A percentile compares a stretch with the other conserved stretches of the same genome.
These are phyloP conservation scores for Pyrenophora graminea DNA, from an alignment of 2,329 filamentous ascomycete genomes.

Conservation along the genomic window DNA sequence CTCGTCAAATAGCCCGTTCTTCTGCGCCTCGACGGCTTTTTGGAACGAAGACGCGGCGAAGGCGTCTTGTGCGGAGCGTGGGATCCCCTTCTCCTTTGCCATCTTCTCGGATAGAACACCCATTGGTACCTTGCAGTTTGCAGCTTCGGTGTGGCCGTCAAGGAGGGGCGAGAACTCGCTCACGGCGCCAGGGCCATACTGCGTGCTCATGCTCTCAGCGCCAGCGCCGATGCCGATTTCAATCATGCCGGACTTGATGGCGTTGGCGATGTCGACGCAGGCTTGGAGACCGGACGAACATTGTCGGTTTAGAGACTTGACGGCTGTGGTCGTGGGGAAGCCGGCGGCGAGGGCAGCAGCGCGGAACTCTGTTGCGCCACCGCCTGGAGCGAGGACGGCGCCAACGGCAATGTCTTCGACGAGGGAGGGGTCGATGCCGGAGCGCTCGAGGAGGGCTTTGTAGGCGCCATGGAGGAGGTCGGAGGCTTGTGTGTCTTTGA, in stretches of 20 bases:
- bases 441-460: slow-evolving; percentile 79
- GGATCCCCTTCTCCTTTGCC: slow-evolving; percentile 80
- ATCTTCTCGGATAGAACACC: slow-evolving; percentile 91
- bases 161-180: slow-evolving; percentile 90
- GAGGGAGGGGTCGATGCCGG: slow-evolving; percentile 81
- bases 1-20: slow-evolving; percentile 85
- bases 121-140: slow-evolving; percentile 98
- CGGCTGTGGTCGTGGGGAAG: slow-evolving; percentile 82
- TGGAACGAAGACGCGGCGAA: slow-evolving; percentile 94
- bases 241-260: slow-evolving; percentile 89
- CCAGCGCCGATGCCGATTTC: slow-evolving; percentile 92
- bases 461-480: slow-evolving; percentile 86
- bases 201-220: slow-evolving; percentile 92
- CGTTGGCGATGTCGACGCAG: slow-evolving; percentile 91
- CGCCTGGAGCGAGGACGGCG: slow-evolving; percentile 86
- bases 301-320: slow-evolving; percentile 88
- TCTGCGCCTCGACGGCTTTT: slow-evolving; percentile 84
- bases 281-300: slow-evolving; percentile 93
- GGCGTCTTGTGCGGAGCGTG: slow-evolving; percentile 77
- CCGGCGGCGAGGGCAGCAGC: slow-evolving; percentile 88
- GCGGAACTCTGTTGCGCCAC: slow-evolving; percentile 95
- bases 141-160: slow-evolving; percentile 77
- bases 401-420: slow-evolving; percentile 95
- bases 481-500: slow-evolving; percentile 90
- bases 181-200: slow-evolving; percentile 89